Conservation (phyloP, 495 filamentous ascomycete genomes). For the Jackrogersella minutella region DNA sequence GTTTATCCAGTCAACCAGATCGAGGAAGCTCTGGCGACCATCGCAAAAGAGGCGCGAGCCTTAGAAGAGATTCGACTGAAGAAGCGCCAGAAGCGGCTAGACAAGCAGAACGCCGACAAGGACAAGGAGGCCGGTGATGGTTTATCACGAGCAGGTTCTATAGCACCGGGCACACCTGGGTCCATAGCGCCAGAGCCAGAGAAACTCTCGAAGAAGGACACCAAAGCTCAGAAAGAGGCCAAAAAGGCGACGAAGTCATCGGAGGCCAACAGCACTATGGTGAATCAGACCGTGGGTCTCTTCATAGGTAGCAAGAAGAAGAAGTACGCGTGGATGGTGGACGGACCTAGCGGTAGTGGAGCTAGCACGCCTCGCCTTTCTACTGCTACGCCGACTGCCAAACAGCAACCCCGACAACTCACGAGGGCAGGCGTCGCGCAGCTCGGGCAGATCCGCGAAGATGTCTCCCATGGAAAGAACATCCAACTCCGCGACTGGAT, state of each 20-base stretch:
- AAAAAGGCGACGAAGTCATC: slow-evolving; percentile 64
- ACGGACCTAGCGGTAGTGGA: slow-evolving; percentile 52
- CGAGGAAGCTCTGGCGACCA: slow-evolving; percentile 47
- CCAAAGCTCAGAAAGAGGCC: slow-evolving; percentile 68
- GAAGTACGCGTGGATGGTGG: slow-evolving; percentile 68
- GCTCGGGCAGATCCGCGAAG: slow-evolving; percentile 70
- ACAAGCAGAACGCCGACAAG: slow-evolving; percentile 42
- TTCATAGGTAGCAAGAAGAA: slow-evolving; percentile 63
- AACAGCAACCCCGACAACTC: slow-evolving; percentile 28
- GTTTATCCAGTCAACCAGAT: slow-evolving; percentile 45
- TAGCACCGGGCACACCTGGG: slow-evolving; percentile 59
- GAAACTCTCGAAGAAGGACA: slow-evolving; percentile 65
- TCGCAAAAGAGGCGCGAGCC: slow-evolving; percentile 53
- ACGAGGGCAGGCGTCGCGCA: slow-evolving; percentile 44
- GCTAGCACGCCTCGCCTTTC: slow-evolving; percentile 54
- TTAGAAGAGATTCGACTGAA: slow-evolving; percentile 57
- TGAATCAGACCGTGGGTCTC: slow-evolving; percentile 63
- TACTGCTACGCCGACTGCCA: slow-evolving; percentile 23
- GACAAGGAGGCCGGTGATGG: slow-evolving; percentile 46
- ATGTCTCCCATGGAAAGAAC: slow-evolving; percentile 64
- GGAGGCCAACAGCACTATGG: slow-evolving; percentile 62
- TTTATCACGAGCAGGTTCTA: slow-evolving; percentile 54
- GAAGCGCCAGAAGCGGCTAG: slow-evolving; percentile 57
- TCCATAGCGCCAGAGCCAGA: slow-evolving; percentile 55
- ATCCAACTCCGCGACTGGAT: slow-evolving; percentile 78